Evolutionary conservation across 2,329 filamentous ascomycete species (phyloP).

Genomic region (Penicillium sp.): DNA sequence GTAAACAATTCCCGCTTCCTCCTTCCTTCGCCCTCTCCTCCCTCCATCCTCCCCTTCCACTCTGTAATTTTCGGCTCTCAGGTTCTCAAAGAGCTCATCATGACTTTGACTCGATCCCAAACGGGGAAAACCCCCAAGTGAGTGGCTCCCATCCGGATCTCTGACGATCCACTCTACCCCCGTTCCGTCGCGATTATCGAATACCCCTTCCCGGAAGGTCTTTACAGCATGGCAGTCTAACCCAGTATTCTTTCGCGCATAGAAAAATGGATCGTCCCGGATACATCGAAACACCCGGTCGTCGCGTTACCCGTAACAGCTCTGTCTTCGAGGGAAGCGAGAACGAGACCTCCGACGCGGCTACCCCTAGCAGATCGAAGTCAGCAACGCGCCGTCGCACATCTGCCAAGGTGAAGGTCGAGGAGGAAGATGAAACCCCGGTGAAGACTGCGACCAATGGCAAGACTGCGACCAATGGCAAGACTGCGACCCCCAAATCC

Average conservation of each 20-base stretch:
- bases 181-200: slow-evolving; percentile 14
- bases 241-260: slow-evolving; percentile 3
- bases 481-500: slow-evolving; percentile 17
- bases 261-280: slow-evolving; percentile 50
- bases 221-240: slow-evolving; percentile 3
- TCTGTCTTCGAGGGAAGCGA: slow-evolving; percentile 31
- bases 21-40: slow-evolving; percentile 1
- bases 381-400: slow-evolving; percentile 30
- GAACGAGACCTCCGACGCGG: slow-evolving; percentile 27
- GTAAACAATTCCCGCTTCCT: slow-evolving; percentile 16
- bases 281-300: slow-evolving; percentile 49
- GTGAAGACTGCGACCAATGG: slow-evolving; percentile 12
- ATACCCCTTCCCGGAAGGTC: slow-evolving; percentile 1
- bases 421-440: too few relatives aligned
- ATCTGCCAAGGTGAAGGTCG: slow-evolving; percentile 25
- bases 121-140: slow-evolving; percentile 49
- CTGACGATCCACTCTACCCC: slow-evolving; percentile 14
- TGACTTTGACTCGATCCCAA: slow-evolving; percentile 48
- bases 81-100: slow-evolving; percentile 24
- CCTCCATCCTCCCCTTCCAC: not conserved
- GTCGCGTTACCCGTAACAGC: slow-evolving; percentile 43
- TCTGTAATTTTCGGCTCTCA: slow-evolving; percentile 15
- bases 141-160: slow-evolving; percentile 22
- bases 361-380: slow-evolving; percentile 21
- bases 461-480: slow-evolving; percentile 22